These are phyloP conservation scores for Pichia rugopelliculosa DNA, from an alignment of 805 yeast species.

Conservation along the genomic window DNA sequence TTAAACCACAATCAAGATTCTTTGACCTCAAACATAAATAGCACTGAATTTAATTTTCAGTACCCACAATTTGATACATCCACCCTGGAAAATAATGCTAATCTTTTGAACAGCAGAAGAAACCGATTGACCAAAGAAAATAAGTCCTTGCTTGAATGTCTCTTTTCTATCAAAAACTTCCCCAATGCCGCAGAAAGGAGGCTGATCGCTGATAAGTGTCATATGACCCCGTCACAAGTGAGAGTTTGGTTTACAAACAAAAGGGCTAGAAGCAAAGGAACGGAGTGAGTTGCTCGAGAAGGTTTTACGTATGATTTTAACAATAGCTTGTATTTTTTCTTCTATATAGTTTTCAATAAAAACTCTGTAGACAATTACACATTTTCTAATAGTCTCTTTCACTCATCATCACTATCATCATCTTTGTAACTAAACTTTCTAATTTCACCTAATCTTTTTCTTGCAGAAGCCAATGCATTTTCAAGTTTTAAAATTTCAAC, in stretches of 20 bases:
- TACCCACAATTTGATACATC: not conserved
- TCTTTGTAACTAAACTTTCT: constrained; percentile 70
- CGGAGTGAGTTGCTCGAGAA: too few species aligned
- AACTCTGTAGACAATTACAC: too few species aligned
- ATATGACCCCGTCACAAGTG: constrained; percentile 9
- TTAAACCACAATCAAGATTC: not conserved
- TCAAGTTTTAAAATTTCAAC: constrained; percentile 82
- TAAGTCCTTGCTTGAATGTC: constrained; percentile 3
- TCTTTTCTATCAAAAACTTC: constrained; percentile 5
- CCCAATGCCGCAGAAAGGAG: constrained; percentile 14
- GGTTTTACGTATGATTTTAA: too few species aligned
- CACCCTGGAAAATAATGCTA: not conserved
- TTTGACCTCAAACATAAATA: not conserved
- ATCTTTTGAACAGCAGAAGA: not conserved
- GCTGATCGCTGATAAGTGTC: constrained; percentile 10
- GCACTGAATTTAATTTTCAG: not conserved
- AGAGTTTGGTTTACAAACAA: constrained; percentile 16
- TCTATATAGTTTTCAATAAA: too few species aligned
- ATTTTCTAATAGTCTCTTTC: not conserved
- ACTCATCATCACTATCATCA: constrained; percentile 46
- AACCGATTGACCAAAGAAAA: constrained; percentile 2
- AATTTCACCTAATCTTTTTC: constrained; percentile 79
- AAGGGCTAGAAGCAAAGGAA: constrained; percentile 8
- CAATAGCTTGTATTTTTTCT: too few species aligned
- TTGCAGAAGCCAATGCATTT: constrained; percentile 59